Conservation (phyloP, 1,284 basidiomycete species). For the Pisolithus thermaeus region DNA sequence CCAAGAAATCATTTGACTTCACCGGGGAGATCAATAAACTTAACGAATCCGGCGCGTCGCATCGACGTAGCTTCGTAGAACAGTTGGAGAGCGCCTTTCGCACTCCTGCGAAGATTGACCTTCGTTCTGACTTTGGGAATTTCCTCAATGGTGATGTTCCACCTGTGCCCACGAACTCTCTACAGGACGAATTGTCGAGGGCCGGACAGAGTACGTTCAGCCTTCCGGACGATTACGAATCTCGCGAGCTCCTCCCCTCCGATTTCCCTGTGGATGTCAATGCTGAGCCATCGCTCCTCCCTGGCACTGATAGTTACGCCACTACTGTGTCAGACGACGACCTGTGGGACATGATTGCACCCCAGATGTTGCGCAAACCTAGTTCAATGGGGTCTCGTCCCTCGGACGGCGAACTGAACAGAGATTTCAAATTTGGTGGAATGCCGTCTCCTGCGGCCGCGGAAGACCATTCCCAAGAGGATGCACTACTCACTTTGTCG, state of each 20-base stretch:
- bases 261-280: conserved; percentile 20
- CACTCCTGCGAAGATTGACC: conserved; percentile 61
- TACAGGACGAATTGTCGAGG: conserved; percentile 23
- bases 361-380: conserved; percentile 23
- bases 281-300: conserved; percentile 15
- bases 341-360: conserved; percentile 19
- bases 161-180: conserved; percentile 25
- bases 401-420: conserved; percentile 61
- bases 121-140: conserved; percentile 40
- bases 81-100: conserved; percentile 74
- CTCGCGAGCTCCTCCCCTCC: conserved; percentile 10
- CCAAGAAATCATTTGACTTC: conserved; percentile 81
- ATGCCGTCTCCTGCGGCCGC: conserved; percentile 28
- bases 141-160: conserved; percentile 38
- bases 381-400: conserved; percentile 40
- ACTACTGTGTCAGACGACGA: conserved; percentile 15
- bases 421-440: conserved; percentile 69
- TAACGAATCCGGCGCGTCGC: conserved; percentile 61
- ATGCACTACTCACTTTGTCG: conserved; percentile 49
- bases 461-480: conserved; percentile 13
- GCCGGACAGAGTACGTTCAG: conserved; percentile 18
- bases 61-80: conserved; percentile 75
- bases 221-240: conserved; percentile 14
- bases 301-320: conserved; percentile 16
- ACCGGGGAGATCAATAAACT: conserved; percentile 72